Base-by-base conservation (phyloP, 1,284 basidiomycete species). In the Ustilago esculenta region DNA sequence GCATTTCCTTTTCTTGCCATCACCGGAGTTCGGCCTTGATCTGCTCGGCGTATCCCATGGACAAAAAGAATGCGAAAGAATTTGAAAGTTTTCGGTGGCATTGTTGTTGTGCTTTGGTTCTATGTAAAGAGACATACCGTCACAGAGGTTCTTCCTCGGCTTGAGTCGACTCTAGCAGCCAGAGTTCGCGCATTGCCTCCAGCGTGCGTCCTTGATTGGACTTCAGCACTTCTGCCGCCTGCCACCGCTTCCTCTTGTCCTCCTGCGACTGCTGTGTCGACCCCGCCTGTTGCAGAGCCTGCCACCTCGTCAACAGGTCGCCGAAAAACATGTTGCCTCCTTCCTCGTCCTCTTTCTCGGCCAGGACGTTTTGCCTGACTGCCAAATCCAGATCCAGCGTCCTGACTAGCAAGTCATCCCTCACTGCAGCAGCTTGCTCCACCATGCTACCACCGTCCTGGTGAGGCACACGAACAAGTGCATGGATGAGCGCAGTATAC, bases 1-100 rank as follows among this genome's bases (percentile, higher is more conserved):
- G 25, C 49, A 0, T 71, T 71, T 23, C 61, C 67, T 8, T 71
- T 71, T 18, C 42, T 71, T 2, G 67, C 61, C 2, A 53, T 61
- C n/a, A 71, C 67, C 5, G 67, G 67, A 11, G 33, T 56, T 12
- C 50, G 51, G 24, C 52, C 60, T 17, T 63, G 32, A 49, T 1
- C 8, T 14, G 17, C 34, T n/a, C n/a, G n/a, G n/a, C n/a, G n/a
- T n/a, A n/a, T n/a, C n/a, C n/a, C n/a, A n/a, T n/a, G n/a, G n/a
- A n/a, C n/a, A n/a, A n/a, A n/a, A n/a, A n/a, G n/a, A n/a, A n/a
- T n/a, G n/a, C n/a, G n/a, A n/a, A n/a, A n/a, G n/a, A n/a, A n/a
- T n/a, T n/a, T n/a, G n/a, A n/a, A n/a, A n/a, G n/a, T n/a, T n/a
- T n/a, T n/a, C n/a, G n/a, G n/a, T n/a, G n/a, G n/a, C n/a, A n/a